These are phyloP conservation scores for Clarireedia monteithiana DNA, from an alignment of 2,329 filamentous ascomycete species.

Conservation along the genomic window DNA sequence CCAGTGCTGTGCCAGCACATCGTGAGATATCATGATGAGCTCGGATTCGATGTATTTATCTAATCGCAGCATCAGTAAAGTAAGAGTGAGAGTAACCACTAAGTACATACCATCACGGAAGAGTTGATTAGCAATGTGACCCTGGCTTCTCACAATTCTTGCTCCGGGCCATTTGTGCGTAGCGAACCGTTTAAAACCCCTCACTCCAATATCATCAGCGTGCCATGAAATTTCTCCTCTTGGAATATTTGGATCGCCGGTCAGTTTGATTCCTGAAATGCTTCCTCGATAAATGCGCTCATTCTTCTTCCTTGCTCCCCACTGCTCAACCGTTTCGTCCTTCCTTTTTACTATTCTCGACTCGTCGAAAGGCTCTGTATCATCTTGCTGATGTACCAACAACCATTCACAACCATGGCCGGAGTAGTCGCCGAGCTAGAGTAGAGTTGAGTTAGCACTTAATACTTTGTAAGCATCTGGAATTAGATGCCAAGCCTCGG, in stretches of 20 bases:
- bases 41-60: slow-evolving; percentile 69
- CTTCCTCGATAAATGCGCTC: slow-evolving; percentile 53
- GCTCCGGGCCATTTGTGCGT: slow-evolving; percentile 67
- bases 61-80: slow-evolving; percentile 29
- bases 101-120: slow-evolving; percentile 60
- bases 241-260: slow-evolving; percentile 84
- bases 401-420: slow-evolving; percentile 86
- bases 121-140: slow-evolving; percentile 68
- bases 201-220: slow-evolving; percentile 65
- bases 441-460: not conserved
- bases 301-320: slow-evolving; percentile 37
- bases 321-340: slow-evolving; percentile 39
- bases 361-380: slow-evolving; percentile 34
- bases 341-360: slow-evolving; percentile 33
- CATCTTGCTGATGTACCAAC: slow-evolving; percentile 67
- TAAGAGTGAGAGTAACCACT: too few relatives aligned
- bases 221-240: slow-evolving; percentile 79
- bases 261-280: slow-evolving; percentile 81
- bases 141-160: slow-evolving; percentile 63
- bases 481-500: not conserved
- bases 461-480: not conserved
- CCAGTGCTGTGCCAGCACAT: slow-evolving; percentile 80
- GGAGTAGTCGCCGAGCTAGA: slow-evolving; percentile 63
- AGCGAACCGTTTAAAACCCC: slow-evolving; percentile 56
- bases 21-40: slow-evolving; percentile 69